These are phyloP conservation scores for Wallacemonas collosoma DNA, from an alignment of 208 protist genomes.

Conservation along the genomic window DNA sequence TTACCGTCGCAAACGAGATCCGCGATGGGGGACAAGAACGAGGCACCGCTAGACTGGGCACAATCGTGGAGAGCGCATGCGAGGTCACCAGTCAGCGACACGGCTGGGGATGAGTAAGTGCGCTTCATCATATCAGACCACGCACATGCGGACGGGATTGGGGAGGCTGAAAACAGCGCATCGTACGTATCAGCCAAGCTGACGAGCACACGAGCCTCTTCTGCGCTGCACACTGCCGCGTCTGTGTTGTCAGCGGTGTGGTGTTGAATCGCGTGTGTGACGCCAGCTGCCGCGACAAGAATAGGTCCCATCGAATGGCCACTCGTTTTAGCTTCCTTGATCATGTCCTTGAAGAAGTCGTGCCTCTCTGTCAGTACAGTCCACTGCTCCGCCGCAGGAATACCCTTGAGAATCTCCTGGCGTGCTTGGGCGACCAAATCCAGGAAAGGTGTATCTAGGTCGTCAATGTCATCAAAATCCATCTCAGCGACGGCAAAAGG, in stretches of 20 bases:
- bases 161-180: conserved; percentile 46
- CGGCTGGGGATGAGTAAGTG: neutral
- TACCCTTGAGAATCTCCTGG: conserved; percentile 2
- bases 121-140: conserved; percentile 30
- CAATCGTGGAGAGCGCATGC: neutral
- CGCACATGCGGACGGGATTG: conserved; percentile 42
- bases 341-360: conserved; percentile 66
- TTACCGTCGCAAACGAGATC: neutral
- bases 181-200: conserved; percentile 33
- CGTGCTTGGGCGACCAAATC: conserved; percentile 1
- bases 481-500: neutral
- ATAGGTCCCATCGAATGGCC: conserved; percentile 39
- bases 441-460: neutral
- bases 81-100: neutral
- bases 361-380: conserved; percentile 41
- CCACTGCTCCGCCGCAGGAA: conserved; percentile 36
- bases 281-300: conserved; percentile 43
- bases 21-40: neutral
- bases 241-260: conserved; percentile 5
- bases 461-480: conserved; percentile 11
- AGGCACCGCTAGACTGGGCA: neutral
- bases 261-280: conserved; percentile 20
- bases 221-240: neutral
- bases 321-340: conserved; percentile 43
- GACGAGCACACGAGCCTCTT: conserved; percentile 25